Evolutionary conservation across 176 grass and related monocot species (phyloP).

Genomic region (Carex kokanica): DNA sequence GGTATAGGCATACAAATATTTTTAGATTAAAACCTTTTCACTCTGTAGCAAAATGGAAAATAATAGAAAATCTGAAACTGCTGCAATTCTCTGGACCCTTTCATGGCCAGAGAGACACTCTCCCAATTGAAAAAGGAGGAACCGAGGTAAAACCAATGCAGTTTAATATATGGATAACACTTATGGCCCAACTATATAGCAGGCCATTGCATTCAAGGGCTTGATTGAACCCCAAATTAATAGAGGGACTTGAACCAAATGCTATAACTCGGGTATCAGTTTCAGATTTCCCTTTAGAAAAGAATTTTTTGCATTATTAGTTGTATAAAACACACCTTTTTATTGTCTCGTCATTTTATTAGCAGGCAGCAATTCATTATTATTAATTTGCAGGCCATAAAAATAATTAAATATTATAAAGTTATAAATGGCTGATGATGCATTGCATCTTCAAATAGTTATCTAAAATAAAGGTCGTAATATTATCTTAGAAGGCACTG

Average conservation of each 20-base stretch:
- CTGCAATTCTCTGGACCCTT: not conserved
- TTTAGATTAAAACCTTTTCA: not conserved
- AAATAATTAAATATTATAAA: not conserved
- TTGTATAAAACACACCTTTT: not conserved
- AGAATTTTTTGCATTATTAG: not conserved
- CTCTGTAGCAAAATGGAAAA: not conserved
- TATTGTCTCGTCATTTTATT: not conserved
- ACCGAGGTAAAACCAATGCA: not conserved
- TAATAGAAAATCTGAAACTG: not conserved
- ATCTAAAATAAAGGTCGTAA: not conserved
- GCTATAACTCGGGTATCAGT: not conserved
- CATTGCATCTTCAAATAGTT: not conserved
- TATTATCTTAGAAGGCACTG: not conserved
- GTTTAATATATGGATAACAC: not conserved
- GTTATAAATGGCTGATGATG: not conserved
- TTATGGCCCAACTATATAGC: not conserved
- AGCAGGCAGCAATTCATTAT: not conserved
- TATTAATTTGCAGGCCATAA: not conserved
- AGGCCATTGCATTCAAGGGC: too few species aligned
- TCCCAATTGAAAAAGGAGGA: not conserved
- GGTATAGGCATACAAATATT: not conserved
- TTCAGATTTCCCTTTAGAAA: not conserved
- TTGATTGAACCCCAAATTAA: conserved; percentile 6
- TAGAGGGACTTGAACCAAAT: not conserved
- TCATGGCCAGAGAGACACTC: not conserved